phyloP scores from a whole-genome alignment of 148 eudicot genomes.

The Talinum fruticosum region DNA sequence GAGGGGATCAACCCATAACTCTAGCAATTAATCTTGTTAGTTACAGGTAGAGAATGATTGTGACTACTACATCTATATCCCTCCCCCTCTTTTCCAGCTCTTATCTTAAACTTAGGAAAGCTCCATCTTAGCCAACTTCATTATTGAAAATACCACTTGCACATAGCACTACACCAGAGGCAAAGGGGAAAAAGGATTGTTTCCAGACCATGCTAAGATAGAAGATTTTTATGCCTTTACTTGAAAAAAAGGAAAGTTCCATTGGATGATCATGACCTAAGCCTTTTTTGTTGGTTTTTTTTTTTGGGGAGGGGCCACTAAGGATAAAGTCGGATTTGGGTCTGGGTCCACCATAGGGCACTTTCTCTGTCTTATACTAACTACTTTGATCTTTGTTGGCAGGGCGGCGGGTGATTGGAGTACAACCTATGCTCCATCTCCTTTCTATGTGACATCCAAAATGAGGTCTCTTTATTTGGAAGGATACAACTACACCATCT shows the following conservation, averaged over 20 bases:
- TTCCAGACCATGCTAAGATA: neutral
- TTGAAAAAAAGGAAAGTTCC: neutral
- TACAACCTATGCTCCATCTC: slow-evolving; percentile 98
- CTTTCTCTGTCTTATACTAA: neutral
- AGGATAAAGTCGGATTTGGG: too few species aligned
- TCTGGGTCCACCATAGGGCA: neutral
- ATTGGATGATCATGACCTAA: too few species aligned
- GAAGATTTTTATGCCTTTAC: neutral
- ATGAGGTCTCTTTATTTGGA: slow-evolving; percentile 91
- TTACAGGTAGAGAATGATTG: slow-evolving; percentile 56
- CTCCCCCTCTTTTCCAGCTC: neutral
- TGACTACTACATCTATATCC: slow-evolving; percentile 9
- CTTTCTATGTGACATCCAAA: slow-evolving; percentile 90
- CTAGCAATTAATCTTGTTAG: slow-evolving; percentile 89
- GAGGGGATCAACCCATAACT: slow-evolving; percentile 99
- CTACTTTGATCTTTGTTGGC: slow-evolving; percentile 22
- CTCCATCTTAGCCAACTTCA: slow-evolving; percentile 10
- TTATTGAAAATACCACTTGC: neutral
- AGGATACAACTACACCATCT: slow-evolving; percentile 83
- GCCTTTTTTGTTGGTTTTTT: neutral
- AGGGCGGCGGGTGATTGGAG: slow-evolving; percentile 99
- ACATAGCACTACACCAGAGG: neutral
- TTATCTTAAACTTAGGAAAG: slow-evolving; percentile 12
- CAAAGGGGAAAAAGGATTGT: neutral
- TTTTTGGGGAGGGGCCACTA: neutral